These are phyloP conservation scores for Phytophthora idaei DNA, from an alignment of 352 stramenopile species.

Conservation along the genomic window DNA sequence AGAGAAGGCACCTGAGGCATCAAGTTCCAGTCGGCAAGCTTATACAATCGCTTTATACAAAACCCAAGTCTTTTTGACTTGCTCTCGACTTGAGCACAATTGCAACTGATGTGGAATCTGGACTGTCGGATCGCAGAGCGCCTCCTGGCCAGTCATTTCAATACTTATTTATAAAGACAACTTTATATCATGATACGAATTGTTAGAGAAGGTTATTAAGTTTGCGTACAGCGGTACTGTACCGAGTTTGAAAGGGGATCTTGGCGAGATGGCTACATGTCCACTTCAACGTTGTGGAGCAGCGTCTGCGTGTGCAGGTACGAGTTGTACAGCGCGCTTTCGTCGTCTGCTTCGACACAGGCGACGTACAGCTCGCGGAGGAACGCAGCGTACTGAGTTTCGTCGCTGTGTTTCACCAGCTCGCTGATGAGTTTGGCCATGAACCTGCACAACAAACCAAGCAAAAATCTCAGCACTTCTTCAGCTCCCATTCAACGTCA, in stretches of 20 bases:
- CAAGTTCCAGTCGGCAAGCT: constrained; percentile 24
- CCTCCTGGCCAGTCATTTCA: constrained; percentile 22
- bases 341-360: constrained; percentile 49
- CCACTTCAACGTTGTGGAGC: constrained; percentile 28
- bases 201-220: constrained; percentile 3
- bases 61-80: neutral
- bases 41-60: neutral
- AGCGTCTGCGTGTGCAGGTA: constrained; percentile 44
- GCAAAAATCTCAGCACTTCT: constrained; percentile 3
- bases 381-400: constrained; percentile 36
- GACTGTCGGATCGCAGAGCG: neutral
- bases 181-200: neutral
- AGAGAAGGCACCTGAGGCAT: constrained; percentile 22
- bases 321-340: constrained; percentile 42
- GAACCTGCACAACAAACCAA: constrained; percentile 34
- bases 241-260: constrained; percentile 26
- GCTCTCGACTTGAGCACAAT: constrained; percentile 5
- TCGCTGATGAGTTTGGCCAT: constrained; percentile 43
- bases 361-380: constrained; percentile 48
- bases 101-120: constrained; percentile 2
- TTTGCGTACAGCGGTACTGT: neutral
- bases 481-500: neutral
- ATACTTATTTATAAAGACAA: neutral
- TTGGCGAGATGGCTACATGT: constrained; percentile 22
- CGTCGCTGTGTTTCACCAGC: constrained; percentile 35